Evolutionary conservation across 805 yeast species (phyloP), one percentile per base, ranked within the genome.

Genomic region (Saccharomycopsis lassenensis): DNA sequence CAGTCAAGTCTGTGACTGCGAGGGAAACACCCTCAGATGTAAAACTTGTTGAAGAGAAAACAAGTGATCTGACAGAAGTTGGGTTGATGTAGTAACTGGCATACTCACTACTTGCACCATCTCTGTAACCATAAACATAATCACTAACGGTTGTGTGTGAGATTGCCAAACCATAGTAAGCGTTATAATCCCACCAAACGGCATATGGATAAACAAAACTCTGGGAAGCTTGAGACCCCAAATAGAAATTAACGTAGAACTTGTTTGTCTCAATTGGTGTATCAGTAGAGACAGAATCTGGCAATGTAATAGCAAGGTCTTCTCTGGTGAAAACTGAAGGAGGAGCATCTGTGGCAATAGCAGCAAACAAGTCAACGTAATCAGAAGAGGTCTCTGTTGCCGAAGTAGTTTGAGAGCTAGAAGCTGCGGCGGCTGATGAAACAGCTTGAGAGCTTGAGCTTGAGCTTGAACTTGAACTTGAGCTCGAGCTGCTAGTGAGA

Each of bases 131-230:
- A 55, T 61, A 78, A 1, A 81, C 93, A 42, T 70, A 56, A 46
- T 80, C 84, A 4, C 61, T 48, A 2, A 65, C 64, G 2, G 63
- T 62, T 1, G 79, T 71, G 47, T 83, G 85, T 22, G 81, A 67
- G 32, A 79, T 59, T 1, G 81, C 85, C 29, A 83, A 50, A 2
- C 93, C 93, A 32, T 54, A 56, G 37, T 62, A 7, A 57, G 58
- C 36, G 7, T 19, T 20, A 17, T 18, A 11, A 62, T 69, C 4
- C 77, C 61, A 44, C 64, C 63, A 89, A 87, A 82, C 7, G 81
- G 56, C 14, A 83, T 81, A 81, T 1, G 94, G 94, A 47, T 78
- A 85, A 1, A 89, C 73, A 84, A 86, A 83, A 0, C 74, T 69
- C 0, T 89, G 83, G 38, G 68, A 60, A 2, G 72, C 69, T 50